These are phyloP conservation scores for Nigrospora osmanthi DNA, from an alignment of 2,329 filamentous ascomycete species.

Conservation along the genomic window DNA sequence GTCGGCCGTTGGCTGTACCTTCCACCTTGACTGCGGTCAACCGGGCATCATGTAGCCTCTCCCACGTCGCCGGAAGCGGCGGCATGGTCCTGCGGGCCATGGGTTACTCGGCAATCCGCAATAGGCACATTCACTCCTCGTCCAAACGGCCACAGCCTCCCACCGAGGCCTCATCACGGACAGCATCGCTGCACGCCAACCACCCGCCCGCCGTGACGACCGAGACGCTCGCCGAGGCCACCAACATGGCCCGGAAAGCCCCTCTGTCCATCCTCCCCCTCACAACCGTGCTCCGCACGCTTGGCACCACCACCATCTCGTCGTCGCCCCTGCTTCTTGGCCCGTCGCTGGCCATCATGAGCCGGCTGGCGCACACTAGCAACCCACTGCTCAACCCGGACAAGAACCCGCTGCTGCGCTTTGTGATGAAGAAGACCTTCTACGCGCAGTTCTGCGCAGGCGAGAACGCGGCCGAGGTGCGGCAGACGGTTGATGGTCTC, in stretches of 20 bases:
- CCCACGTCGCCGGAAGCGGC: not conserved
- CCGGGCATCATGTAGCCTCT: constrained; percentile 2
- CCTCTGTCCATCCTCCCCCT: constrained; percentile 61
- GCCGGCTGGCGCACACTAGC: constrained; percentile 60
- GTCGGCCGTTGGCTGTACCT: constrained; percentile 2
- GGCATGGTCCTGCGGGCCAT: too few relatives aligned
- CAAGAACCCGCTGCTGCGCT: constrained; percentile 62
- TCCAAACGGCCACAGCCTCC: not conserved
- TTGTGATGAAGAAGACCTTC: constrained; percentile 71
- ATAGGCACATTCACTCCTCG: constrained; percentile 2
- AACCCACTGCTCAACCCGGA: constrained; percentile 65
- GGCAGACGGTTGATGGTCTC: constrained; percentile 53
- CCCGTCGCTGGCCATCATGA: constrained; percentile 63
- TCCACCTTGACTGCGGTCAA: not conserved
- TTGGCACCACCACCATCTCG: constrained; percentile 62
- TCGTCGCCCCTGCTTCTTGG: constrained; percentile 62
- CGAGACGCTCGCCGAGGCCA: not conserved
- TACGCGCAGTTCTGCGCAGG: constrained; percentile 91
- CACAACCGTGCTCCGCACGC: constrained; percentile 58
- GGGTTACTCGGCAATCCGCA: too few relatives aligned
- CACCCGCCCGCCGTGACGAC: constrained; percentile 3
- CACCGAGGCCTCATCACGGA: too few relatives aligned
- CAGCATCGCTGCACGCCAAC: not conserved
- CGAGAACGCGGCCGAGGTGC: constrained; percentile 62
- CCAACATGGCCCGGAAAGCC: constrained; percentile 13